phyloP scores from a whole-genome alignment of 495 filamentous ascomycete genomes.

The Peziza echinospora region DNA sequence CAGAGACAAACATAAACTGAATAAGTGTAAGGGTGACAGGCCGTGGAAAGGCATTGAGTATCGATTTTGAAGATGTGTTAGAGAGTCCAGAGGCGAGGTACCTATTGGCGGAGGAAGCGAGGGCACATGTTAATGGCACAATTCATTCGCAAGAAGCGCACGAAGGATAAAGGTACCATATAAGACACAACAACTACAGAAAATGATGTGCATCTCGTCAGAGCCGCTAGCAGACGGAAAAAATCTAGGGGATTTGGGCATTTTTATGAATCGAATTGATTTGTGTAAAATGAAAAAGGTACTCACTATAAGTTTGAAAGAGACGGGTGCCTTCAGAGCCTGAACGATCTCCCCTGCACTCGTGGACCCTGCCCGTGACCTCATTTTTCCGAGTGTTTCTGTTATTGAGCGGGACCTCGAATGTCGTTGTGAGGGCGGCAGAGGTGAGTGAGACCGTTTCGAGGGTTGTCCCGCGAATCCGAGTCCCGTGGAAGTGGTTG shows the following conservation, averaged over 20 bases:
- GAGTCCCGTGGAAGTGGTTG: too few relatives aligned
- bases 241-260: not conserved
- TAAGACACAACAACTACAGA: slow-evolving; percentile 20
- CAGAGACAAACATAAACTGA: slow-evolving; percentile 84
- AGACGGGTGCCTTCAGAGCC: slow-evolving; percentile 74
- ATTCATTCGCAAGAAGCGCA: not conserved
- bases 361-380: slow-evolving; percentile 11
- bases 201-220: slow-evolving; percentile 1
- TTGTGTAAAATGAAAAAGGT: slow-evolving; percentile 2
- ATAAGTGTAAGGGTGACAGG: slow-evolving; percentile 84
- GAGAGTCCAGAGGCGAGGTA: slow-evolving; percentile 86
- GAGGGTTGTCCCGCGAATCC: too few relatives aligned
- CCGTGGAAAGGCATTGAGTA: slow-evolving; percentile 77
- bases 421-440: not conserved
- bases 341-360: slow-evolving; percentile 51
- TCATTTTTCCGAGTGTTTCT: not conserved
- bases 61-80: slow-evolving; percentile 93
- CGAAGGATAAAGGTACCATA: slow-evolving; percentile 12
- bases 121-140: slow-evolving; percentile 12
- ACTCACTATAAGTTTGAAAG: slow-evolving; percentile 66
- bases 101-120: slow-evolving; percentile 62
- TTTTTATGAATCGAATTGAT: slow-evolving; percentile 1
- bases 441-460: too few relatives aligned
- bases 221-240: not conserved
- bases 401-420: not conserved